Evolutionary conservation across 75 land plant species (phyloP).

Genomic region (Azolla pinnata): DNA sequence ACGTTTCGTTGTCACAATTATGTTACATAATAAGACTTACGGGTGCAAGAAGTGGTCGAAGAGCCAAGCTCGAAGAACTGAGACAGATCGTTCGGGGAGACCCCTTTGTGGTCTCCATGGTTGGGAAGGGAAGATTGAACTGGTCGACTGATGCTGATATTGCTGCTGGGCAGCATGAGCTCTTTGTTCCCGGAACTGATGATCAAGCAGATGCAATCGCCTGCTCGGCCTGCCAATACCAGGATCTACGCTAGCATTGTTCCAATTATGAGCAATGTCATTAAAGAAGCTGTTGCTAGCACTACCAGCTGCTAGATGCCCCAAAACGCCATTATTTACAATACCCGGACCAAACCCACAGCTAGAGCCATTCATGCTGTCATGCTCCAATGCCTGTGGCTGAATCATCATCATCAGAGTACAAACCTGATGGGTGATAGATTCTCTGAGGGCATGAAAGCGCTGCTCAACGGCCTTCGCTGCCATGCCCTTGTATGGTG

Average conservation of each 20-base stretch:
- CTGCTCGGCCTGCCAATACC: no score
- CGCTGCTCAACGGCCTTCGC: slow-evolving; percentile 58
- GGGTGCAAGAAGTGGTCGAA: slow-evolving; percentile 35
- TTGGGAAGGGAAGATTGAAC: slow-evolving; percentile 36
- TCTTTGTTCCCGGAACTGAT: slow-evolving; percentile 60
- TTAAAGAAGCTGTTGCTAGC: slow-evolving; percentile 41
- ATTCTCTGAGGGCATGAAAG: slow-evolving; percentile 66
- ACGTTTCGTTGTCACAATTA: no score
- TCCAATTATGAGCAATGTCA: neutral
- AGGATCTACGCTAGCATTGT: slow-evolving; percentile 10
- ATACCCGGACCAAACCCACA: no score
- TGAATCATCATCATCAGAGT: slow-evolving; percentile 21
- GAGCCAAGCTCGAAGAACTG: slow-evolving; percentile 27
- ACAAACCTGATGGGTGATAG: slow-evolving; percentile 48
- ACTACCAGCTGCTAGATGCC: no score
- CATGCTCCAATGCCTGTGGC: no score
- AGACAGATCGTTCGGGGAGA: slow-evolving; percentile 29
- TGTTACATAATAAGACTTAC: no score
- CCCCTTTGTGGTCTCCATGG: slow-evolving; percentile 33
- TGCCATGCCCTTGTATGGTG: slow-evolving; percentile 64
- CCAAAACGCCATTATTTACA: no score
- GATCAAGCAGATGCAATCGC: slow-evolving; percentile 55
- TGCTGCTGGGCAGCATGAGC: no score
- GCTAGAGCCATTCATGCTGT: no score
- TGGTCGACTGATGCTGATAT: neutral